Percentiles rank a stretch among this genome's conserved stretches.
These are phyloP conservation scores for Ottelia alismoides DNA, from an alignment of 106 monocot species.

Conservation along the genomic window DNA sequence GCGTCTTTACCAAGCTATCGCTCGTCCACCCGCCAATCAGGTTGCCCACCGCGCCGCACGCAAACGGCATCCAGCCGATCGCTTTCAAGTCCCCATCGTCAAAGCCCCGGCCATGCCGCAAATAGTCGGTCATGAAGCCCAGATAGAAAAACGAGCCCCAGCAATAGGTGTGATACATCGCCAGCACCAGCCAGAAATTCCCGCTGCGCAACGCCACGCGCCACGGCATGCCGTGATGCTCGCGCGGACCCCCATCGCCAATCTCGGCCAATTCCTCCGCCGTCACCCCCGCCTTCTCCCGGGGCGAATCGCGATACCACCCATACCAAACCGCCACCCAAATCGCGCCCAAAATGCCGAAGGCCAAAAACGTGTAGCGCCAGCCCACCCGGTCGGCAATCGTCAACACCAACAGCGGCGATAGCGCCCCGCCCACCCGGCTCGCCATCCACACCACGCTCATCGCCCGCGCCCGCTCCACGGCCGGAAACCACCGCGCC, in stretches of 20 bases:
- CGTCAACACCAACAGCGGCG: neutral
- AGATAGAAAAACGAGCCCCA: too few relatives aligned
- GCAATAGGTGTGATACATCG: too few relatives aligned
- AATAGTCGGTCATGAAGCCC: too few relatives aligned
- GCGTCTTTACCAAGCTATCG: too few relatives aligned
- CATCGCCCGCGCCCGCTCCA: neutral
- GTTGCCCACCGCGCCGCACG: too few relatives aligned
- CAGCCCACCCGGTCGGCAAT: neutral
- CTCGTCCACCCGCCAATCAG: too few relatives aligned
- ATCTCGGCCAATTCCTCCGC: neutral
- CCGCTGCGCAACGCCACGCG: too few relatives aligned
- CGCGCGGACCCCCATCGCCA: too few relatives aligned
- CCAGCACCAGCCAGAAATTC: too few relatives aligned
- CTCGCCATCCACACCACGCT: neutral
- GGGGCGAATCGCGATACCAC: neutral
- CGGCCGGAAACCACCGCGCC: neutral
- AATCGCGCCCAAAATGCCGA: neutral
- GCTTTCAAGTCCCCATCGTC: too few relatives aligned
- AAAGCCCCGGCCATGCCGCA: too few relatives aligned
- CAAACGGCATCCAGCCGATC: too few relatives aligned
- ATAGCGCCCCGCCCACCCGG: neutral
- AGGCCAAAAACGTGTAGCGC: neutral
- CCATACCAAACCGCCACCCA: neutral
- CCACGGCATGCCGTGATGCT: neutral
- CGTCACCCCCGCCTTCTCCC: neutral